A percentile compares a stretch with the other conserved stretches of the same genome.
These are phyloP conservation scores for Pleurotus tuoliensis DNA, from an alignment of 768 basidiomycete genomes.

Conservation along the genomic window DNA sequence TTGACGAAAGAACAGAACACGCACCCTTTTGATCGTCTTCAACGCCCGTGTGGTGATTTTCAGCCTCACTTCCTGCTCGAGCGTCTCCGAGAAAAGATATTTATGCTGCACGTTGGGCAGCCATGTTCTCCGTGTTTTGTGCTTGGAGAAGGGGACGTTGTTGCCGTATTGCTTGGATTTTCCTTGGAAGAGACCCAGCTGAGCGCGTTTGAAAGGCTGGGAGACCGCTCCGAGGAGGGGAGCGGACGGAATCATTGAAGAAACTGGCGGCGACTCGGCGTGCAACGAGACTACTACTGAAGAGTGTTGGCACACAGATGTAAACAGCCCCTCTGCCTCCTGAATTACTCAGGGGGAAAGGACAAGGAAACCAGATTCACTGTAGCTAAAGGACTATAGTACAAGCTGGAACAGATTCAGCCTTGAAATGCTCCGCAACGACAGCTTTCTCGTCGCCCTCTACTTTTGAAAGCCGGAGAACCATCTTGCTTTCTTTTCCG, in stretches of 20 bases:
- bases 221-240: conserved; percentile 29
- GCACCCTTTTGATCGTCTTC: conserved; percentile 80
- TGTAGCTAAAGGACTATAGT: no score
- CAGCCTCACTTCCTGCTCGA: conserved; percentile 54
- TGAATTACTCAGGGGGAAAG: no score
- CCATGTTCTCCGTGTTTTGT: conserved; percentile 87
- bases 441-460: no score
- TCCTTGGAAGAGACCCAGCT: conserved; percentile 81
- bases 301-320: no score
- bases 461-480: no score
- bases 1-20: conserved; percentile 7
- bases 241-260: background rate
- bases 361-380: no score
- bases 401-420: no score
- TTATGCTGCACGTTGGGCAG: conserved; percentile 84
- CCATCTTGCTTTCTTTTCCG: no score
- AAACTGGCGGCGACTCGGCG: background rate
- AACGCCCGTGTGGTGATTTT: conserved; percentile 76
- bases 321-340: no score
- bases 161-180: conserved; percentile 79
- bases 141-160: conserved; percentile 85
- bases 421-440: no score
- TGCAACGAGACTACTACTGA: no score
- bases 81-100: conserved; percentile 61
- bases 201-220: conserved; percentile 76